Percentiles rank a stretch among this genome's conserved stretches.
Evolutionary conservation across 73 alveolate species (phyloP).

Genomic region (Blepharisma stoltei): DNA sequence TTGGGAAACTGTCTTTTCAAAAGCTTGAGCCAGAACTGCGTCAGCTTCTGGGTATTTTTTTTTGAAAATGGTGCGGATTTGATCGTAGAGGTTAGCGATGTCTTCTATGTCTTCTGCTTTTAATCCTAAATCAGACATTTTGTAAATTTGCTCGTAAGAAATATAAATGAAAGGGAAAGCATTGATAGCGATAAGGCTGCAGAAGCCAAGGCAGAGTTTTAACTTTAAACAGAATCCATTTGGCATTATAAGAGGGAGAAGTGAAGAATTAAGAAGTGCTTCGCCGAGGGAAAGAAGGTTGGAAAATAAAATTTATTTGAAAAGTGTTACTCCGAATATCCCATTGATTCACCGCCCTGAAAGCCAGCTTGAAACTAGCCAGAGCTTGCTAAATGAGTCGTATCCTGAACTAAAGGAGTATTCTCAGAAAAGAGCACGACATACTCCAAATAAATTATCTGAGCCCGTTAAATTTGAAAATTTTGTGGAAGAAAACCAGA

Average conservation of each 20-base stretch:
- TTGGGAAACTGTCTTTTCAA: slow-evolving; percentile 32
- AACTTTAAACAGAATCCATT: not conserved
- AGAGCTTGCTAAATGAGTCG: no score
- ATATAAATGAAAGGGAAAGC: no score
- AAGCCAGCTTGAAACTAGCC: not conserved
- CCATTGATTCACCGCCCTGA: not conserved
- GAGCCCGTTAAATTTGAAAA: no score
- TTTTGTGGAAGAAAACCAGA: not conserved
- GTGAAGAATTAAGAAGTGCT: not conserved
- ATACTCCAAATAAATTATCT: no score
- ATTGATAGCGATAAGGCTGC: no score
- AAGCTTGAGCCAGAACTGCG: slow-evolving; percentile 39
- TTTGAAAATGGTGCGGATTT: slow-evolving; percentile 39
- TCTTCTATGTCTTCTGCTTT: slow-evolving; percentile 37
- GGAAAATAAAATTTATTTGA: not conserved
- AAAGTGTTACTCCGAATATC: slow-evolving; percentile 11
- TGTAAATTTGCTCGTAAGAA: not conserved
- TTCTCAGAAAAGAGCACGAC: no score
- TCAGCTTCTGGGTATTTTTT: slow-evolving; percentile 61
- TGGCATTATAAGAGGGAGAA: slow-evolving; percentile 12
- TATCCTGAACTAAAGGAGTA: no score
- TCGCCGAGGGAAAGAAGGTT: not conserved
- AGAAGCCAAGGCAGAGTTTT: no score
- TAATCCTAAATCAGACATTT: not conserved
- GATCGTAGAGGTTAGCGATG: slow-evolving; percentile 35